Conservation (phyloP, 2,329 filamentous ascomycete genomes). For the Leptographium flavum region DNA sequence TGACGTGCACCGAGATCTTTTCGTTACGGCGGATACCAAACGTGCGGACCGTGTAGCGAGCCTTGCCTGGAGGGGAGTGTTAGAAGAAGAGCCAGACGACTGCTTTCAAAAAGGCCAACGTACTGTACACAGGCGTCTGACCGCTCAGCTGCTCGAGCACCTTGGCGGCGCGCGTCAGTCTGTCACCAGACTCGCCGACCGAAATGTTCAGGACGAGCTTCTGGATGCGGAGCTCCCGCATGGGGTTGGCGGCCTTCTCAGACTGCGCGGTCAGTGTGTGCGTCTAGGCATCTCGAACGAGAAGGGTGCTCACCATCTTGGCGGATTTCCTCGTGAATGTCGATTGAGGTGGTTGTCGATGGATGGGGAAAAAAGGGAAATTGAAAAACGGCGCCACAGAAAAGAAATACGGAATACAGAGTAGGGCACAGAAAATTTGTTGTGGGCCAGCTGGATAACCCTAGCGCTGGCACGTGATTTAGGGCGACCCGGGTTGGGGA, state of each 20-base stretch:
- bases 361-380: constrained; percentile 1
- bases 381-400: constrained; percentile 7
- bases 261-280: constrained; percentile 31
- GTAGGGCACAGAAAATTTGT: constrained; percentile 6
- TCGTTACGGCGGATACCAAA: constrained; percentile 99
- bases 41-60: constrained; percentile 99
- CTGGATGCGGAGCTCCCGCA: constrained; percentile 99
- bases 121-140: constrained; percentile 99
- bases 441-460: constrained; percentile 6
- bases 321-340: constrained; percentile 4
- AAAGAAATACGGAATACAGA: constrained; percentile 1
- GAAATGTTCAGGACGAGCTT: constrained; percentile 99
- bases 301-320: constrained; percentile 23
- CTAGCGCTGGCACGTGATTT: constrained; percentile 5
- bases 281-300: neutral
- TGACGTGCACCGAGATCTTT: constrained; percentile 99
- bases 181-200: constrained; percentile 99
- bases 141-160: constrained; percentile 98
- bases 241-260: constrained; percentile 92
- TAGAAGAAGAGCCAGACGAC: neutral
- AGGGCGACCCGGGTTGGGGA: constrained; percentile 6
- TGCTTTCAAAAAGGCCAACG: neutral
- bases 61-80: constrained; percentile 59
- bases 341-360: constrained; percentile 7
- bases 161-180: constrained; percentile 98